Evolutionary conservation across 768 basidiomycete species (phyloP), one percentile per base, ranked within the genome.

Genomic region (Peribolospora baueri): DNA sequence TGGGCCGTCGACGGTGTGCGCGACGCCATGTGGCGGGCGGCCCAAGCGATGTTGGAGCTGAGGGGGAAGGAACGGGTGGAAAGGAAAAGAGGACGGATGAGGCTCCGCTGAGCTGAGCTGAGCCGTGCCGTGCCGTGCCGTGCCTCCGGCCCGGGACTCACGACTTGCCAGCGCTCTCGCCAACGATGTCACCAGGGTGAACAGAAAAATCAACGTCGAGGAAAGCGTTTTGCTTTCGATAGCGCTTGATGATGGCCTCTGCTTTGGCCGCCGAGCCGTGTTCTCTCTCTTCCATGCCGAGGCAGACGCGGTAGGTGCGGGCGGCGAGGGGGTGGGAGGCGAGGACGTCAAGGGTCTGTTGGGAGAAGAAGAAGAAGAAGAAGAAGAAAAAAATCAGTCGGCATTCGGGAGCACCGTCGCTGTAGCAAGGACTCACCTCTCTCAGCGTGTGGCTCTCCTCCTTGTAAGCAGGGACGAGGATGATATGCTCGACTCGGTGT

Each of bases 221-320:
- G 63, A 63, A 7, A 65, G 56, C n/a, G 63, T 61, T 51, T 61
- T 62, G 39, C 61, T 55, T 46, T 64, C 62, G 46, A 56, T 62
- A 65, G 51, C 63, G 60, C 46, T 56, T 54, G n/a, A 62, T 54
- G 42, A 65, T 57, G 36, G 60, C 54, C 39, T 54, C 54, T 11
- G 63, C 64, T 54, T 65, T 65, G 6, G 51, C 53, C 5, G 54
- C 58, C 10, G 60, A 57, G 8, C 59, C 61, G 37, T 53, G 42
- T 53, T 65, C 64, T 25, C 64, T 59, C 42, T 59, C 60, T 54
- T 65, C 64, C 61, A 63, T 62, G n/a, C 60, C 64, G n/a, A 65
- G 55, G 38, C 62, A 60, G 39, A 63, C 61, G 57, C 61, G 57
- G 53, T 65, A 65, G 5, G 63, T 56, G 25, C 50, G 51, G 14